Base-by-base conservation (phyloP, 2,329 filamentous ascomycete genomes). In the Epichloe amarillans region DNA sequence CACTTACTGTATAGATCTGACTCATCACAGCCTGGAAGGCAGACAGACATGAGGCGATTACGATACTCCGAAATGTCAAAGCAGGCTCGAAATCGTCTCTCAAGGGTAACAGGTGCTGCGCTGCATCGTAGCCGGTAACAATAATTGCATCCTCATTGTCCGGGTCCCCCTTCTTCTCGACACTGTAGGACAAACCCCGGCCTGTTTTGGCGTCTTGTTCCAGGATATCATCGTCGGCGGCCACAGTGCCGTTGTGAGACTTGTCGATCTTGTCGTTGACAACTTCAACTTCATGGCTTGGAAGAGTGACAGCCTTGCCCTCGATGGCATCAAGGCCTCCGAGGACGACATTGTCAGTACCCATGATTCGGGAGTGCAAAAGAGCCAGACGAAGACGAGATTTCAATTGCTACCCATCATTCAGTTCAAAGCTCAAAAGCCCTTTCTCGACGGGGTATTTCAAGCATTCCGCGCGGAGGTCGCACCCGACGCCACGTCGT, bases 1-100 rank as follows among this genome's bases (percentile, higher is more conserved):
- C 1, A 30, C 37, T 60, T 51, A 77, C 75, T 14, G 59, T 61
- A 55, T 80, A 80, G 44, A 80, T 79, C 58, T 78, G 74, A 47
- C 64, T 67, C 72, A 80, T 76, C 42, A 74, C 70, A 23, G 75
- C 72, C 54, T 78, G 74, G 56, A 80, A 79, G 11, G 67, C 70
- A 0, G 75, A 67, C 4, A 80, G 66, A 2, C 60, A 55, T 0
- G 73, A 72, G 2, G 74, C 72, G 45, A 80, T 54, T 38, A 79
- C 57, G 5, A 80, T 52, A 47, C 72, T 71, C 39, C 77, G 73
- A 52, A 80, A 75, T 0, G 75, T 80, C 55, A 80, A 57, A 3
- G 74, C 64, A 1, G 62, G 60, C 30, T 80, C 72, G n/a, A 62
- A 59, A 50, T 80, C 77, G 55, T 80, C 77, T 4, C 77, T 68